Evolutionary conservation across 2,329 filamentous ascomycete species (phyloP), one percentile per base, ranked within the genome.

Genomic region (Simplicillium sp.): DNA sequence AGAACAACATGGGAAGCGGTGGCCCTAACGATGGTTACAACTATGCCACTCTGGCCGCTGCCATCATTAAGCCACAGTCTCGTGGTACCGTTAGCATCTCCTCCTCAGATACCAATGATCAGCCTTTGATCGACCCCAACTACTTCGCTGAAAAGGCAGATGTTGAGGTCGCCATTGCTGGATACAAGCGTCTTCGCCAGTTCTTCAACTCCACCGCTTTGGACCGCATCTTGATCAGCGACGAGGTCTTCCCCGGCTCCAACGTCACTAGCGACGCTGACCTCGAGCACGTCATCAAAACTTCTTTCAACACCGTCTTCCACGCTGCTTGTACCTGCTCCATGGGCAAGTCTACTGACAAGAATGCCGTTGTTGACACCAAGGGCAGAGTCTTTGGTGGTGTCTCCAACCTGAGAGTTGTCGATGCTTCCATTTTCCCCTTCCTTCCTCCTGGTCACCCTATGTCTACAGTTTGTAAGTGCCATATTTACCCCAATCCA

Each of bases 121-220:
- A 52, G 3, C 68, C 69, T 0, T 47, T 64, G 15, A 62, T 72
- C 41, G 54, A 68, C 42, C 63, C 64, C 1, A 64, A 65, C 42
- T 73, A 60, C 60, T 54, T 73, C 3, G 53, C 53, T 7, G 55
- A 64, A n/a, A 56, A 58, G 4, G 52, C 58, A 2, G 70, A 74
- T 41, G 45, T 57, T 15, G 62, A 68, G 12, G 48, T 73, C 3
- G 63, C 65, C 6, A 46, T 73, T n/a, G 57, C 60, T 1, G 54
- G 55, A 1, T 65, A 64, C 44, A 64, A 59, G 43, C 62, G 68
- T 4, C 44, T 56, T 1, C 64, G 70, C 2, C 45, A 64, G 17
- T 49, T 59, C 0, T 64, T 57, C 43, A 43, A 45, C 13, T n/a
- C 25, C 8, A 40, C 44, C 17, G 36, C 31, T 16, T 20, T 37